A percentile compares a stretch with the other conserved stretches of the same genome.
Conservation (phyloP, 495 filamentous ascomycete species). For the Choiromyces venosus region DNA sequence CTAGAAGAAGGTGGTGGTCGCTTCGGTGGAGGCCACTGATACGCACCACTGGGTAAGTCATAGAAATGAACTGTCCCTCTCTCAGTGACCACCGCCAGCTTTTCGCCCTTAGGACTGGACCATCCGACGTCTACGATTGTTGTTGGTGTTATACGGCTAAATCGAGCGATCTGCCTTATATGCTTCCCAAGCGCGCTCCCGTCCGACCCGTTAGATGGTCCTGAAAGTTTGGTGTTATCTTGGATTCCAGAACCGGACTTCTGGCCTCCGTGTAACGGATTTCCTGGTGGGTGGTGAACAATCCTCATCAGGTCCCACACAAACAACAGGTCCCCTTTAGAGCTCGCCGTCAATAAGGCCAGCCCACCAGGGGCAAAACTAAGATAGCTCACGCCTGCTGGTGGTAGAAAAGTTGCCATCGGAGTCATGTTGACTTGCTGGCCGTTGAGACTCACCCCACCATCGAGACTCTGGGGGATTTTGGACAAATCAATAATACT, state of each 20-base stretch:
- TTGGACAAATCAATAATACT: constrained; percentile 76
- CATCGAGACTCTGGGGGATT: constrained; percentile 44
- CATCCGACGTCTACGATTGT: constrained; percentile 85
- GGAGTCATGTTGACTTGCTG: constrained; percentile 48
- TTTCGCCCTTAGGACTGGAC: constrained; percentile 73
- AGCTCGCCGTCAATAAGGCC: constrained; percentile 78
- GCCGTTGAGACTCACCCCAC: constrained; percentile 38
- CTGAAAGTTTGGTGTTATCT: constrained; percentile 2
- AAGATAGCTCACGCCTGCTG: constrained; percentile 82
- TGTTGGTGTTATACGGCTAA: constrained; percentile 83
- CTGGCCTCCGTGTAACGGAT: constrained; percentile 20
- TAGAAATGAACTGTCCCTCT: constrained; percentile 91
- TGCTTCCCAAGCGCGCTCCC: constrained; percentile 45
- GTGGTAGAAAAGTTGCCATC: constrained; percentile 70
- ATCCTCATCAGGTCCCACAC: constrained; percentile 86
- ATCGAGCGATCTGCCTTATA: constrained; percentile 78
- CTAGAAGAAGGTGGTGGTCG: constrained; percentile 50
- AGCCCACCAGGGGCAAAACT: constrained; percentile 83
- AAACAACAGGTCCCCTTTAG: constrained; percentile 84
- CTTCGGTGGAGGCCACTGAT: constrained; percentile 82
- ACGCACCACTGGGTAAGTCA: constrained; percentile 74
- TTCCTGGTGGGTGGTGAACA: constrained; percentile 35
- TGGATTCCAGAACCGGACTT: constrained; percentile 39
- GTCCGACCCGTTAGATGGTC: neutral
- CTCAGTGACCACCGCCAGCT: constrained; percentile 78